Base-by-base conservation (phyloP, 495 filamentous ascomycete species). In the Neohortaea acidophila region DNA sequence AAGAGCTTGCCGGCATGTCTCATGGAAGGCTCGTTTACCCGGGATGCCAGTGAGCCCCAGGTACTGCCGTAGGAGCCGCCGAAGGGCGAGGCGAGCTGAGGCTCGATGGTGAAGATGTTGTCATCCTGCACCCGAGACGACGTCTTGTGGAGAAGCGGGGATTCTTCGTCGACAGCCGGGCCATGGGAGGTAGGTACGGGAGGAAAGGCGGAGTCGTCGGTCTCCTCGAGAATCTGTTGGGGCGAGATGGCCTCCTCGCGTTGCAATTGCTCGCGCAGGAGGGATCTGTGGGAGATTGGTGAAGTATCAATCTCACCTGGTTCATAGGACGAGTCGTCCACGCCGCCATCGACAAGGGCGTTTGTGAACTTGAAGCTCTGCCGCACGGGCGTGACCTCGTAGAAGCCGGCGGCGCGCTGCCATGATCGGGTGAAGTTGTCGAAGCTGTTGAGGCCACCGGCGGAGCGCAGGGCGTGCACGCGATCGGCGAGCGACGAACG, bases 371-470 rank as follows among this genome's bases (percentile, higher is more conserved):
- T 32, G 49, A 91, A 82, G 17, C 81, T 75, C 13, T 75, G 72
- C 2, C 74, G 72, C 17, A 76, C 73, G 4, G 83, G 80, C 12
- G 84, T 69, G 34, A 92, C 78, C 54, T 94, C 87, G 19, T 70
- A 67, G 63, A 94, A 97, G 23, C 69, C 75, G 3, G 87, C 85
- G 23, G 89, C 89, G 51, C 89, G 73, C 52, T 84, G 83, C 84
- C 87, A 96, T 47, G 82, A 91, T 31, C 82, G 73, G 33, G 89
- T 81, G 55, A 97, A 97, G 51, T 86, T 94, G 48, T 91, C 77
- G 49, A 96, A 76, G 53, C 81, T 89, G 57, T 97, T 97, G 34
- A 83, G 78, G 21, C 89, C 89, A 27, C 89, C 89, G 10, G 77
- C 81, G 36, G 91, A 75, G 44, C 79, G 67, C 18, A 94, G 45